phyloP scores from a whole-genome alignment of 2,329 filamentous ascomycete genomes.

The Talaromyces verruculosus region DNA sequence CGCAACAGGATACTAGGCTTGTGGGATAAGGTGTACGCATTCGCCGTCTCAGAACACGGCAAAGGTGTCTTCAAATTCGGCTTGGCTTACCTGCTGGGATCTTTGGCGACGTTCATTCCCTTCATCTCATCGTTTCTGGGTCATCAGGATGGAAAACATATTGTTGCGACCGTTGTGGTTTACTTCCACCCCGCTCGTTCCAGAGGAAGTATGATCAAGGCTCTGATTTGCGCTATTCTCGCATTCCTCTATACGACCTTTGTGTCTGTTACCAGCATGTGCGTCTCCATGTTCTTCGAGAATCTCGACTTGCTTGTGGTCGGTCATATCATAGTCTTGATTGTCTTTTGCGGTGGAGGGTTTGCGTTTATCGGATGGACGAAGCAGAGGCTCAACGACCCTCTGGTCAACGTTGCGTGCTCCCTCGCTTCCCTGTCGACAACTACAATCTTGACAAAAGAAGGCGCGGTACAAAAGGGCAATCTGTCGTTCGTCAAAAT shows the following conservation, averaged over 20 bases:
- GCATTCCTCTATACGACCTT: slow-evolving; percentile 77
- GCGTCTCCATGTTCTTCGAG: slow-evolving; percentile 76
- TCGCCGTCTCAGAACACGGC: slow-evolving; percentile 70
- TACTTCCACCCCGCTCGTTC: slow-evolving; percentile 92
- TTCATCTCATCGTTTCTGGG: slow-evolving; percentile 72
- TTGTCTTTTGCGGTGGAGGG: slow-evolving; percentile 82
- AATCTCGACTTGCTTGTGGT: slow-evolving; percentile 65
- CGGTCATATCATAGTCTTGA: slow-evolving; percentile 74
- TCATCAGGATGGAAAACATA: slow-evolving; percentile 85
- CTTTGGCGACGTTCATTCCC: slow-evolving; percentile 79
- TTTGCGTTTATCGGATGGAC: slow-evolving; percentile 86
- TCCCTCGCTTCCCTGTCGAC: slow-evolving; percentile 85
- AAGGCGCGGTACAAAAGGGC: slow-evolving; percentile 79
- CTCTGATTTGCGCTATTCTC: slow-evolving; percentile 70
- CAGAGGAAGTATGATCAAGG: slow-evolving; percentile 85
- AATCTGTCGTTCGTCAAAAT: slow-evolving; percentile 81
- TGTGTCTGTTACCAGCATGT: slow-evolving; percentile 82
- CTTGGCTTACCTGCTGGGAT: slow-evolving; percentile 82
- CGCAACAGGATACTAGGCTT: slow-evolving; percentile 36
- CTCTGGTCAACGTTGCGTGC: slow-evolving; percentile 78
- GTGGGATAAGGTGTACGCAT: slow-evolving; percentile 53
- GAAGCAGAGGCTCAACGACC: slow-evolving; percentile 75
- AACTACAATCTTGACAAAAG: slow-evolving; percentile 87
- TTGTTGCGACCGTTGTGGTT: slow-evolving; percentile 89
- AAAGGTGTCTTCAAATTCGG: slow-evolving; percentile 87